phyloP scores from a whole-genome alignment of 139 green algal species.

The Monoraphidium neglectum region DNA sequence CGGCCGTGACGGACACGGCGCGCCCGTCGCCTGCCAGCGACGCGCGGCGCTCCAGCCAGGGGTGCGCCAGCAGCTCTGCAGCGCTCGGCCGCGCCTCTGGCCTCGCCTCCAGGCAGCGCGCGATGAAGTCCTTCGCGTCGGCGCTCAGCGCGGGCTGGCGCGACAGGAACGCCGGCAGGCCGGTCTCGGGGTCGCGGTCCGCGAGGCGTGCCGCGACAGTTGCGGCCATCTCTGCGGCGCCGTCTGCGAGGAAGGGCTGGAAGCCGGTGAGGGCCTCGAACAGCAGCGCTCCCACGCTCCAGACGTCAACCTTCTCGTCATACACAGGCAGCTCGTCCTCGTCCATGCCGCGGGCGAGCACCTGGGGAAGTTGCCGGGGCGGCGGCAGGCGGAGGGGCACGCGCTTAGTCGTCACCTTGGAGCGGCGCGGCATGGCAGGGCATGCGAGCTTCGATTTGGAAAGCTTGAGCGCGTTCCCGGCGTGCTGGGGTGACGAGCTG shows the following conservation, averaged over 20 bases:
- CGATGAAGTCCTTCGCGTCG: slow-evolving; percentile 34
- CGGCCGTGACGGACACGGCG: too few relatives aligned
- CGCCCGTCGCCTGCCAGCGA: too few relatives aligned
- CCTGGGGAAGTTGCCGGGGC: slow-evolving; percentile 36
- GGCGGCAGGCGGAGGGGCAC: too few relatives aligned
- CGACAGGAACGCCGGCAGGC: slow-evolving; percentile 20
- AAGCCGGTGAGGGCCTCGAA: slow-evolving; percentile 61
- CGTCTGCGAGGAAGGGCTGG: slow-evolving; percentile 64
- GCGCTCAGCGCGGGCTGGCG: not conserved
- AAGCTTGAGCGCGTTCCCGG: too few relatives aligned
- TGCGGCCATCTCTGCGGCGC: slow-evolving; percentile 33
- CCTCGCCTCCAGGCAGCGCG: slow-evolving; percentile 26
- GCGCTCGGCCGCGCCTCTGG: slow-evolving; percentile 24
- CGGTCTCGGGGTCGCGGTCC: not conserved
- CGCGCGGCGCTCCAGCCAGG: too few relatives aligned
- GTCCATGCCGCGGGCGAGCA: slow-evolving; percentile 58
- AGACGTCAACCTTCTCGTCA: slow-evolving; percentile 67
- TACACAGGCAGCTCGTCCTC: slow-evolving; percentile 68
- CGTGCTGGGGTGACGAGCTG: too few relatives aligned
- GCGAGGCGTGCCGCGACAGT: slow-evolving; percentile 2
- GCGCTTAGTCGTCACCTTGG: too few relatives aligned
- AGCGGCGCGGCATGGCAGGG: too few relatives aligned
- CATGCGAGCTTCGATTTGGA: too few relatives aligned
- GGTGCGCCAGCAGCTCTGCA: too few relatives aligned
- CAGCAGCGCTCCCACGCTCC: slow-evolving; percentile 52